Conservation (phyloP, 305 asterid species). For the Euphrasia arctica region DNA sequence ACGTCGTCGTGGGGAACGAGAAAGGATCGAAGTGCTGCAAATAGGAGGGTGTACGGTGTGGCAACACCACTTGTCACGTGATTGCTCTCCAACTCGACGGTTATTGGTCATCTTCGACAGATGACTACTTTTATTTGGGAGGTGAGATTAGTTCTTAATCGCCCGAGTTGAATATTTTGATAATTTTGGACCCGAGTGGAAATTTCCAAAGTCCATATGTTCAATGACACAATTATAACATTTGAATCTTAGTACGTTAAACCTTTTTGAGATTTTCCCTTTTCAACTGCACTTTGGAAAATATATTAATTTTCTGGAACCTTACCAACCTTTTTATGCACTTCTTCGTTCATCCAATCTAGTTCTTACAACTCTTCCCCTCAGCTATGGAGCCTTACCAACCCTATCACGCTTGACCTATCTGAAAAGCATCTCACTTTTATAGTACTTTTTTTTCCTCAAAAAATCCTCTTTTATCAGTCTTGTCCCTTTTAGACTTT, state of each 20-base stretch:
- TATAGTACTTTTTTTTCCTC: too few relatives aligned
- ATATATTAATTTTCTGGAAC: conserved; percentile 18
- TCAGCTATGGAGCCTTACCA: too few relatives aligned
- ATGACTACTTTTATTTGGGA: background rate
- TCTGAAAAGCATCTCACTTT: too few relatives aligned
- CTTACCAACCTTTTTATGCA: conserved; percentile 28
- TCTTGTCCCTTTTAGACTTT: too few relatives aligned
- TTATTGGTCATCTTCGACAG: too few relatives aligned
- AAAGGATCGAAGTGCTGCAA: conserved; percentile 27
- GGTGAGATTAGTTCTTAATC: conserved; percentile 17
- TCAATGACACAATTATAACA: conserved; percentile 23
- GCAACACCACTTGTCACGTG: conserved; percentile 29
- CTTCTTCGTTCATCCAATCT: background rate
- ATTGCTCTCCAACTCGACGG: background rate
- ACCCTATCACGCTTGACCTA: too few relatives aligned
- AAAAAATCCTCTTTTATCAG: too few relatives aligned
- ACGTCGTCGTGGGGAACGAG: conserved; percentile 14
- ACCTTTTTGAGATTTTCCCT: conserved; percentile 27
- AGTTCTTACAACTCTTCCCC: too few relatives aligned
- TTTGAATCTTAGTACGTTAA: conserved; percentile 4
- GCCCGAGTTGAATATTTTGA: conserved; percentile 10
- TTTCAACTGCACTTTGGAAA: conserved; percentile 1
- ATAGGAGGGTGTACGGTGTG: conserved; percentile 29
- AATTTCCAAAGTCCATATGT: conserved; percentile 30
- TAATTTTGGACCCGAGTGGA: background rate